These are phyloP conservation scores for Penicillium rolfsii DNA, from an alignment of 2,329 filamentous ascomycete species.

Conservation along the genomic window DNA sequence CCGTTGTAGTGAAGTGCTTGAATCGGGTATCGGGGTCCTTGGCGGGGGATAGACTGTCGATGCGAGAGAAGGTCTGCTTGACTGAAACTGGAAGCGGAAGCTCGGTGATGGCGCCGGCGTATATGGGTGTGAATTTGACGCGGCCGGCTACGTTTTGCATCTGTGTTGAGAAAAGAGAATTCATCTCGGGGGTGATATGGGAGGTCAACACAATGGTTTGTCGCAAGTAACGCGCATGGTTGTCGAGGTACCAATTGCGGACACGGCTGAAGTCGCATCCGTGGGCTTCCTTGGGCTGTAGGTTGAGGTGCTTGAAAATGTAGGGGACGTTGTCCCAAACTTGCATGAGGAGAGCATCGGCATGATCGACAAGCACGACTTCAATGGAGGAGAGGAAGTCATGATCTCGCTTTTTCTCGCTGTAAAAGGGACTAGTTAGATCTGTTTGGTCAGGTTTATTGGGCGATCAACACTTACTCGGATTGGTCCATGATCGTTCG, in stretches of 20 bases:
- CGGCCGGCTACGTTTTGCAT: constrained; percentile 83
- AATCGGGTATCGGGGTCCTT: constrained; percentile 87
- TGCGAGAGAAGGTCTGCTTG: constrained; percentile 87
- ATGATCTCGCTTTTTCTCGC: constrained; percentile 70
- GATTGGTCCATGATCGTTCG: constrained; percentile 85
- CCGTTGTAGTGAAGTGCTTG: constrained; percentile 81
- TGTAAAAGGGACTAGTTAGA: constrained; percentile 24
- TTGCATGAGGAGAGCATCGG: constrained; percentile 93
- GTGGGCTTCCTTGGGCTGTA: constrained; percentile 84
- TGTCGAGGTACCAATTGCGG: constrained; percentile 89
- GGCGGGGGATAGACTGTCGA: constrained; percentile 70
- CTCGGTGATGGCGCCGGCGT: constrained; percentile 72
- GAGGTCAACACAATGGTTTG: constrained; percentile 82
- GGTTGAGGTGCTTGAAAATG: constrained; percentile 88
- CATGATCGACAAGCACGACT: constrained; percentile 85
- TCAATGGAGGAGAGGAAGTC: constrained; percentile 96
- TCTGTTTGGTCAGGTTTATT: constrained; percentile 18
- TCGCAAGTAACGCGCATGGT: constrained; percentile 75
- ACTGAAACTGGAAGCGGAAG: constrained; percentile 65
- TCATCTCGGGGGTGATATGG: constrained; percentile 87
- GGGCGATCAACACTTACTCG: constrained; percentile 53
- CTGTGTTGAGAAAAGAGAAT: constrained; percentile 73
- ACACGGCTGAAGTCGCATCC: constrained; percentile 93
- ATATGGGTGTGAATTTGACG: constrained; percentile 70
- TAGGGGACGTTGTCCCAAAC: constrained; percentile 97